Evolutionary conservation across 2,329 filamentous ascomycete species (phyloP), one percentile per base, ranked within the genome.

Genomic region (Gremmenia infestans): DNA sequence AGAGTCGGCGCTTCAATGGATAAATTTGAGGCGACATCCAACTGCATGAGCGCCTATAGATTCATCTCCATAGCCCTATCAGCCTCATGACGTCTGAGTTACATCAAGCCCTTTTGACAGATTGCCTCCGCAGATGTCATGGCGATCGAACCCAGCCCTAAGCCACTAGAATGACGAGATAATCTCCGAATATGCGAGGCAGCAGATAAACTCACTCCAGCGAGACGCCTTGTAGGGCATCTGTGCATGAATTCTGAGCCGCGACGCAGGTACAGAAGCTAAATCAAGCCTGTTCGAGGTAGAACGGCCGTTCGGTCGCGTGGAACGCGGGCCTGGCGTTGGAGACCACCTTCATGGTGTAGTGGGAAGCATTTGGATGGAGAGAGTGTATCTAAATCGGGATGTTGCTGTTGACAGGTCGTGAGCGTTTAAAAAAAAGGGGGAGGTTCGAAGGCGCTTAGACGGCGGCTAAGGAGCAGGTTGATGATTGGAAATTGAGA

Each of bases 11-110:
- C 62, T 61, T 64, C 54, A 57, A 60, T 59, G 55, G 57, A 54
- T 56, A 61, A 61, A 52, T 11, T 52, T 64, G 53, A 60, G 55
- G 59, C 59, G 63, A 59, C 59, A 59, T 60, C 58, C 60, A 59
- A 60, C 60, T 59, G 62, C 61, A 64, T 62, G 49, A 58, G 62
- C 63, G 62, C 59, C 57, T 62, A 58, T 25, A 54, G 36, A 36
- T 53, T 56, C 50, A 40, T 48, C 36, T 23, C 32, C 53, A 35
- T 40, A 22, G 28, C 28, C 40, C 40, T 54, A 54, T 60, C 62
- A 62, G 59, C 60, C 59, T 63, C 54, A 63, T 63, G 61, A 61
- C 55, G 57, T 57, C 32, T 40, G 17, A n/a, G 23, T 39, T 19
- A 17, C 17, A 28, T 22, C 50, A 37, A 51, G 22, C 32, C 14